A percentile compares a stretch with the other conserved stretches of the same genome.
Evolutionary conservation across 2,329 filamentous ascomycete species (phyloP).

Genomic region (Macrophomina tecta): DNA sequence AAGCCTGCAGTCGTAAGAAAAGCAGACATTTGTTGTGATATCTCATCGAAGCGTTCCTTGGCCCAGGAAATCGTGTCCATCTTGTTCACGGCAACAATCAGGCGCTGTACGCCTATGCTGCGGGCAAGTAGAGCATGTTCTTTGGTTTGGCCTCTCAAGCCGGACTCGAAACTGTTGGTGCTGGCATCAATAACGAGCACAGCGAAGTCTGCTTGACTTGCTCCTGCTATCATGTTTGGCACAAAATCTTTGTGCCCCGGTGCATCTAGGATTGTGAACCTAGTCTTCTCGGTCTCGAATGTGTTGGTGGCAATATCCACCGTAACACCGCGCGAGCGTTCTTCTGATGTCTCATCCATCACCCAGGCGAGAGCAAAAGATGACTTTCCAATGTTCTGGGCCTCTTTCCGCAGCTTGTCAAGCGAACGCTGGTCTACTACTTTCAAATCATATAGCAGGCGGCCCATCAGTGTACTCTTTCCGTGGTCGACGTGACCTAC

Average conservation of each 20-base stretch:
- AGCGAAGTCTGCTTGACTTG: constrained; percentile 93
- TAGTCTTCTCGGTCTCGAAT: constrained; percentile 86
- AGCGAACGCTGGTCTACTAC: constrained; percentile 87
- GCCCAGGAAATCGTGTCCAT: constrained; percentile 88
- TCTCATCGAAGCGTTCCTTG: constrained; percentile 81
- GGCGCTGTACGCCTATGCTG: constrained; percentile 85
- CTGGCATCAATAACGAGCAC: constrained; percentile 92
- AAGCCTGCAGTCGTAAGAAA: constrained; percentile 87
- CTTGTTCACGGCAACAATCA: constrained; percentile 95
- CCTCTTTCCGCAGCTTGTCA: constrained; percentile 86
- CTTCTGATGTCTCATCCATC: constrained; percentile 88
- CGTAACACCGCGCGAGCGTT: constrained; percentile 87
- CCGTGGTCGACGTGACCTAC: constrained; percentile 94
- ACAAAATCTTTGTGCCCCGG: constrained; percentile 96
- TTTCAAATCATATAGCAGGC: constrained; percentile 86
- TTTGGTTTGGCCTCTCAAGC: constrained; percentile 89
- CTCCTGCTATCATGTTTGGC: constrained; percentile 98
- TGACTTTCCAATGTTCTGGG: constrained; percentile 88
- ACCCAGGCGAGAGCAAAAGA: constrained; percentile 98
- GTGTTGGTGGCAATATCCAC: constrained; percentile 96
- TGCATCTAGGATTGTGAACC: constrained; percentile 93
- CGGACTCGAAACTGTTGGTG: constrained; percentile 90
- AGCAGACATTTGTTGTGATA: constrained; percentile 79
- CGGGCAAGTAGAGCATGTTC: constrained; percentile 90
- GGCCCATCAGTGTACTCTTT: constrained; percentile 96